Conservation (phyloP, 805 yeast genomes). For the Wickerhamomyces kurtzmanii region DNA sequence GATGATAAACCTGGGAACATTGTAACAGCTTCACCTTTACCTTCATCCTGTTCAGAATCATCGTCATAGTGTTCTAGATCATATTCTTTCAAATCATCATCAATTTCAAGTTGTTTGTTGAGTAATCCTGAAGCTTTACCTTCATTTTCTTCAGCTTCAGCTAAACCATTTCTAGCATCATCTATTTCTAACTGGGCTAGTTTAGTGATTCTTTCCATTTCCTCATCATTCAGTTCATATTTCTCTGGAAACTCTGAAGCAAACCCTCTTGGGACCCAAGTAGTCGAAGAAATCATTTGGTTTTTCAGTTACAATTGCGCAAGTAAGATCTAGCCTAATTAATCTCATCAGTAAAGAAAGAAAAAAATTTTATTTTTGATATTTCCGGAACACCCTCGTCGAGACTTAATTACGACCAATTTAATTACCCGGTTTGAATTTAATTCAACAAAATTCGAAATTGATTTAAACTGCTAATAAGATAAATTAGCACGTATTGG, state of each 20-base stretch:
- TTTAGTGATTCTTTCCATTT: constrained; percentile 80
- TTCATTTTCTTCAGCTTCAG: constrained; percentile 16
- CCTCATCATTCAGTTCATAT: constrained; percentile 83
- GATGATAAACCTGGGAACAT: constrained; percentile 67
- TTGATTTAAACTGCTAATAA: too few relatives aligned
- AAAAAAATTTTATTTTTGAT: too few relatives aligned
- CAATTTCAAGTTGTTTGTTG: constrained; percentile 42
- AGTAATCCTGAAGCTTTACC: constrained; percentile 7
- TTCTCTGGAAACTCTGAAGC: constrained; percentile 89
- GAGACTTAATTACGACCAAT: too few relatives aligned
- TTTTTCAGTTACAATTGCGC: neutral
- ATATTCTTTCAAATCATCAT: constrained; percentile 83
- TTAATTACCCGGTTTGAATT: too few relatives aligned
- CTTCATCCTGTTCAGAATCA: constrained; percentile 40
- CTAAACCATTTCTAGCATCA: constrained; percentile 61
- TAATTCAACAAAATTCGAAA: too few relatives aligned
- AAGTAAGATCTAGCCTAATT: too few relatives aligned
- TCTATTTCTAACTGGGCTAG: constrained; percentile 76
- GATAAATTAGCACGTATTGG: too few relatives aligned
- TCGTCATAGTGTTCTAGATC: constrained; percentile 80
- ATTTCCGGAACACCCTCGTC: too few relatives aligned
- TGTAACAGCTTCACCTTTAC: constrained; percentile 47
- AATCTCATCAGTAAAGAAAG: neutral
- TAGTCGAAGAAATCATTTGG: constrained; percentile 77
- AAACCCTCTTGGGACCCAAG: constrained; percentile 95